Percentiles rank a stretch among this genome's conserved stretches.
These are phyloP conservation scores for Straminergon stramineum DNA, from an alignment of 225 moss, liverwort and hornwort genomes.

Conservation along the genomic window DNA sequence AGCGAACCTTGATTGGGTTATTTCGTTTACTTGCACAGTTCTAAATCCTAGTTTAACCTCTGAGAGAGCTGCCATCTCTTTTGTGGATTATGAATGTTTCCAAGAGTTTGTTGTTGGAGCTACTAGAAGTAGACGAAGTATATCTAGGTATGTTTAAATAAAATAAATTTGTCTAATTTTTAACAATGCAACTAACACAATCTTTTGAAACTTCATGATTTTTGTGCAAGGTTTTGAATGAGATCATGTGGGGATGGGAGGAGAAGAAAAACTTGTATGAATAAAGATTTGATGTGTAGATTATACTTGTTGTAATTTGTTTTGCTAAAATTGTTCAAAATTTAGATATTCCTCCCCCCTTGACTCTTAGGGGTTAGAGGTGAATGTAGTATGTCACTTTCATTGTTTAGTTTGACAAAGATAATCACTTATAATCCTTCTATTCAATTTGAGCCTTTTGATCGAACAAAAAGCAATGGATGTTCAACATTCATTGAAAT, in stretches of 20 bases:
- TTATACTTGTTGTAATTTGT: neutral
- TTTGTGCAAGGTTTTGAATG: neutral
- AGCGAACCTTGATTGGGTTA: neutral
- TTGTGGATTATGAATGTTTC: neutral
- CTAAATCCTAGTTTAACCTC: too few relatives aligned
- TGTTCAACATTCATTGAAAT: neutral
- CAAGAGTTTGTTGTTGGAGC: neutral
- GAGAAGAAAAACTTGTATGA: neutral
- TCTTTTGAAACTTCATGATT: too few relatives aligned
- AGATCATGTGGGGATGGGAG: neutral
- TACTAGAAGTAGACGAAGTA: accelerated
- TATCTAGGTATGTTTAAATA: accelerated
- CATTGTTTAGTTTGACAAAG: neutral
- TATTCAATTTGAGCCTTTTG: neutral
- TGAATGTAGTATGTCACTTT: accelerated
- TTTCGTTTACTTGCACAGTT: too few relatives aligned
- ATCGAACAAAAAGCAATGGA: neutral
- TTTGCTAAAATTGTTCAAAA: neutral
- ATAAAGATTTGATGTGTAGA: neutral
- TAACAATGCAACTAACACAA: neutral
- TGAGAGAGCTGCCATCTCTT: neutral
- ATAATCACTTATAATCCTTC: neutral
- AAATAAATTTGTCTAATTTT: neutral
- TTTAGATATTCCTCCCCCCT: accelerated
- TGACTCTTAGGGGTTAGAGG: accelerated